These are phyloP conservation scores for Aspergillus aculeatus DNA, from an alignment of 2,329 filamentous ascomycete species.

Conservation along the genomic window DNA sequence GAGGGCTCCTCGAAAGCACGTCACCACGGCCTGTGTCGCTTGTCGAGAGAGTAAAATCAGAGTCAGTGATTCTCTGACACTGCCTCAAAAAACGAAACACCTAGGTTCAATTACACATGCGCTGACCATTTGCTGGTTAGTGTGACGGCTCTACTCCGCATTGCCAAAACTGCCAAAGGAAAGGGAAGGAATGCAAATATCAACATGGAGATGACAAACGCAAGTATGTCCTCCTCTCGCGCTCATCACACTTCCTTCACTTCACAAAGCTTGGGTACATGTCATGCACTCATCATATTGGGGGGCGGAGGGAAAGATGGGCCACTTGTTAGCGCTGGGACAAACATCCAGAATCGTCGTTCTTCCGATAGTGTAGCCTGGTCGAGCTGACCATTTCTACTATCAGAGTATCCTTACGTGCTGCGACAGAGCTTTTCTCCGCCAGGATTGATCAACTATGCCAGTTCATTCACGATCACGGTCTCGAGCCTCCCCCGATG, in stretches of 20 bases:
- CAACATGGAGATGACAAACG: slow-evolving; percentile 42
- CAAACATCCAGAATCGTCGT: not conserved
- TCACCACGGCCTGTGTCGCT: slow-evolving; percentile 47
- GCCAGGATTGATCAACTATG: slow-evolving; percentile 39
- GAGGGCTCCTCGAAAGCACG: slow-evolving; percentile 39
- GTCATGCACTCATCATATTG: not conserved
- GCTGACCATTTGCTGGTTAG: slow-evolving; percentile 20
- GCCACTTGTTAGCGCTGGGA: not conserved
- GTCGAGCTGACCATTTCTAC: slow-evolving; percentile 3
- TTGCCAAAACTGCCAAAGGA: slow-evolving; percentile 41
- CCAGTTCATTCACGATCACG: slow-evolving; percentile 44
- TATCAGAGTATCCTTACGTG: slow-evolving; percentile 16
- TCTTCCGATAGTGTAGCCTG: not conserved
- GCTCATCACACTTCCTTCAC: not conserved
- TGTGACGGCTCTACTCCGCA: slow-evolving; percentile 40
- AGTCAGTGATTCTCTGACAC: slow-evolving; percentile 23
- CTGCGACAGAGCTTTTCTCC: slow-evolving; percentile 32
- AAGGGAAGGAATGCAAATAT: slow-evolving; percentile 40
- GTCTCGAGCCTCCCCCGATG: slow-evolving; percentile 42
- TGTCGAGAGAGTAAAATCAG: slow-evolving; percentile 49
- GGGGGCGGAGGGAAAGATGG: not conserved
- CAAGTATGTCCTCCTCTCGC: slow-evolving; percentile 32
- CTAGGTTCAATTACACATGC: not conserved
- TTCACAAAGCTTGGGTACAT: not conserved
- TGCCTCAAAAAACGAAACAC: not conserved